Base-by-base conservation (phyloP, 2,329 filamentous ascomycete genomes). In the Polychaeton citri region DNA sequence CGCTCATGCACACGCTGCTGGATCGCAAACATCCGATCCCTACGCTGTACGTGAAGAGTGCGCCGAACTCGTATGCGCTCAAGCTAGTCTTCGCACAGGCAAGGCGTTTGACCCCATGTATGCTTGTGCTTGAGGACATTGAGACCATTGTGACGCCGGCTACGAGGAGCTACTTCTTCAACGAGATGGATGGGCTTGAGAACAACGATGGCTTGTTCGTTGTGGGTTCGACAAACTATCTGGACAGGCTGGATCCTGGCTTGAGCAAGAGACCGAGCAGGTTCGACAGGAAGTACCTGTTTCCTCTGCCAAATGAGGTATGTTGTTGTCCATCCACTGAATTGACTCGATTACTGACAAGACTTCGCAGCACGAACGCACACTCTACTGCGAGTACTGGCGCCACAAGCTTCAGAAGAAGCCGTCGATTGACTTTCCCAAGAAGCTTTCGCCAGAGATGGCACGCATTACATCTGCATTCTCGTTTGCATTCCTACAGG, bases 191-290 rank as follows among this genome's bases (percentile, higher is more conserved):
- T 43, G 79, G 78, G 0, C 65, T 83, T 6, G 72, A 74, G 47
- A 69, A 66, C 42, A 83, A 83, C 43, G 73, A 81, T 43, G 79
- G 79, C 8, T 77, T 82, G 35, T 69, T 81, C 46, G 79, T 83
- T 60, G 50, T 57, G 2, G 54, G 47, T 0, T 54, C 51, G 3
- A 57, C 54, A 0, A 57, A 56, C 37, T 63, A 64, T 43, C 63
- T 82, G 4, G 76, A 82, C 19, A 64, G 66, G 3, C 58, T 83
- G 4, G 78, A 82, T 44, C 76, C 77, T 0, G 77, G 76, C 15
- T 75, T 59, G 2, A 48, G 51, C 10, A 79, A 77, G 60, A 66
- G 76, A 2, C 76, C 75, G 1, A 75, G 70, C 19, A 61, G 76
- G 2, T 81, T 81, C 48, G 76, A 80, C 48, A 57, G 76, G 30